Conservation (phyloP, 371 early-diverging fungal species). For the Mortierella sp. region DNA sequence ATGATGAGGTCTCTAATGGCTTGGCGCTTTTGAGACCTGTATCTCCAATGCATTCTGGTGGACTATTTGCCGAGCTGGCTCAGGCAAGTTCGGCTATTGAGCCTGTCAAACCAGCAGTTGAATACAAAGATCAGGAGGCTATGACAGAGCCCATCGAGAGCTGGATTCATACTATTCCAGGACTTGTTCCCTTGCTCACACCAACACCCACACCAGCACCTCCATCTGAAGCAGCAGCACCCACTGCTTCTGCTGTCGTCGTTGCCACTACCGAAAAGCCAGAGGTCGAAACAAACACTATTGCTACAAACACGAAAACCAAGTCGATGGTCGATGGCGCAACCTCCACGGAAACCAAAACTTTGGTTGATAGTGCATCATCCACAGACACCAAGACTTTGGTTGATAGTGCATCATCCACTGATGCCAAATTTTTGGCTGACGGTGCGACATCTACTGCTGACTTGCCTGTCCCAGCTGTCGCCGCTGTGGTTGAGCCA, state of each 20-base stretch:
- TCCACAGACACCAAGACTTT: slow-evolving; percentile 13
- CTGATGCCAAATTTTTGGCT: background rate
- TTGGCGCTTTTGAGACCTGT: slow-evolving; percentile 5
- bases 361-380: slow-evolving; percentile 5
- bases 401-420: slow-evolving; percentile 5
- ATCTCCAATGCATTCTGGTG: slow-evolving; percentile 41
- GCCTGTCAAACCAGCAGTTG: slow-evolving; percentile 21
- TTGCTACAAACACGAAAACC: slow-evolving; percentile 17
- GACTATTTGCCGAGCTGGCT: slow-evolving; percentile 54
- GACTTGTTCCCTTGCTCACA: slow-evolving; percentile 11
- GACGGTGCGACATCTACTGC: slow-evolving; percentile 11
- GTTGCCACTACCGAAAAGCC: slow-evolving; percentile 8
- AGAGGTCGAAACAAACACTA: background rate
- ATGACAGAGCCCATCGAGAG: slow-evolving; percentile 57
- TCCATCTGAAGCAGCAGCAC: background rate
- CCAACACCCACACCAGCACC: background rate
- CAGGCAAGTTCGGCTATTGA: slow-evolving; percentile 35
- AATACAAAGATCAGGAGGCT: slow-evolving; percentile 48
- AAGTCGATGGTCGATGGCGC: slow-evolving; percentile 9
- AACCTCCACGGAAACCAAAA: slow-evolving; percentile 1
- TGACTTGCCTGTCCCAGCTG: background rate
- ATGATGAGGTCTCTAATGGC: background rate
- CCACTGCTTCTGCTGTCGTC: background rate
- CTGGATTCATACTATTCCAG: slow-evolving; percentile 52
- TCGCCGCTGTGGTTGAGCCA: background rate